These are phyloP conservation scores for Podospora tetraspora DNA, from an alignment of 495 filamentous ascomycete species.

Conservation along the genomic window DNA sequence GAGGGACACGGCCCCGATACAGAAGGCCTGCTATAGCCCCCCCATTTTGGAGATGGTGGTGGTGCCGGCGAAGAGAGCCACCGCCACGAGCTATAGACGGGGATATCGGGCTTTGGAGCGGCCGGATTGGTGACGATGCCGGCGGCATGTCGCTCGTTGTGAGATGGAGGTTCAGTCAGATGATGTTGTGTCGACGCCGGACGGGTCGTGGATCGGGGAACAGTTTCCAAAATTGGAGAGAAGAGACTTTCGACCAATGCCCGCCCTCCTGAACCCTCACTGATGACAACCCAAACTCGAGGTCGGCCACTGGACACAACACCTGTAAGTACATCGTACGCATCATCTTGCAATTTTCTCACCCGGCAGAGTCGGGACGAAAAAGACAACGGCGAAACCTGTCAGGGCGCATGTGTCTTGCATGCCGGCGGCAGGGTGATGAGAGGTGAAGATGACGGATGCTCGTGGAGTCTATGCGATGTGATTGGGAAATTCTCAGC, in stretches of 20 bases:
- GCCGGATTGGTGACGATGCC: conserved; percentile 1
- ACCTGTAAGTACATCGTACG: not conserved
- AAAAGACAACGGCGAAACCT: not conserved
- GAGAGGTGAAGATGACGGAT: not conserved
- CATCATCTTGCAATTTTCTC: not conserved
- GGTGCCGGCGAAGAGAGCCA: conserved; percentile 5
- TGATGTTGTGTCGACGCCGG: not conserved
- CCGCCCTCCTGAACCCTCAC: not conserved
- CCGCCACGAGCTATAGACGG: conserved; percentile 1
- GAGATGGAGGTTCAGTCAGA: not conserved
- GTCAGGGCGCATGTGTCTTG: not conserved
- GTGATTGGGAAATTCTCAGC: not conserved
- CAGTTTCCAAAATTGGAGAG: conserved; percentile 12
- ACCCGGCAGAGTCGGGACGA: conserved; percentile 3
- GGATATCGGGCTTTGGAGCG: not conserved
- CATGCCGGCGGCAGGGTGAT: not conserved
- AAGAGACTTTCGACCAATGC: conserved; percentile 7
- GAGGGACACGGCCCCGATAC: conserved; percentile 1
- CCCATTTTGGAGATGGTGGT: not conserved
- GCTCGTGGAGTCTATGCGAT: not conserved
- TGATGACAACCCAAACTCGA: not conserved
- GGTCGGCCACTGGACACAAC: not conserved
- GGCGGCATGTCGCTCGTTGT: not conserved
- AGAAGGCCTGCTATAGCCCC: conserved; percentile 7
- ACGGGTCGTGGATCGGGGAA: not conserved